Percentiles rank a stretch among this genome's conserved stretches.
Conservation (phyloP, 106 monocot genomes). For the Dactylorhiza incarnata region DNA sequence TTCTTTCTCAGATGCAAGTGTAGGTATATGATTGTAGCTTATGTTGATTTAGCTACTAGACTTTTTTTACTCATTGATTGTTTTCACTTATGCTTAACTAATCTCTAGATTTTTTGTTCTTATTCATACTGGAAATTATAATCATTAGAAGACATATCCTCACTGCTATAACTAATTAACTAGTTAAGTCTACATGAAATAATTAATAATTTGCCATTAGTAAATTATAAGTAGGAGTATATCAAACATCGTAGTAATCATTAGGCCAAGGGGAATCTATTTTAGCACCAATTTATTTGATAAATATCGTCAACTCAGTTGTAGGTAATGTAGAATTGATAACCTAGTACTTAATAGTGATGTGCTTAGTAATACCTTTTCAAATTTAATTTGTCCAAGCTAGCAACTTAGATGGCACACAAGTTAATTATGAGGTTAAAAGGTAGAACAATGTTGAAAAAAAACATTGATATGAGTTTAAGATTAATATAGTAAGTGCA, state of each 20-base stretch:
- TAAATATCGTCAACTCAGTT: not conserved
- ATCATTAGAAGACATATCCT: not conserved
- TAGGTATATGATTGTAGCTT: not conserved
- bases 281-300: not conserved
- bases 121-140: too few species aligned
- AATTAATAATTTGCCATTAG: not conserved
- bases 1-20: not conserved
- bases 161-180: not conserved
- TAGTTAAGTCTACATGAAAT: not conserved
- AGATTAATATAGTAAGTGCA: not conserved
- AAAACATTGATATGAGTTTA: not conserved
- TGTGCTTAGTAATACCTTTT: not conserved
- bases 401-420: not conserved
- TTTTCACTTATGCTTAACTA: not conserved
- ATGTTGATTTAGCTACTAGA: not conserved
- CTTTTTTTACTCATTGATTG: not conserved
- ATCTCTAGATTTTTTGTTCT: not conserved
- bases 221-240: not conserved
- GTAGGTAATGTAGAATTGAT: not conserved
- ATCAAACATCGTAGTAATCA: not conserved
- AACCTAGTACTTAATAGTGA: not conserved
- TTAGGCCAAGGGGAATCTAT: not conserved
- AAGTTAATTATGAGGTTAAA: not conserved
- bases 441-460: not conserved
- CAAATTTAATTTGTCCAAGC: not conserved